Evolutionary conservation across 352 stramenopile species (phyloP).

Genomic region (Elongisporangium prolatum): DNA sequence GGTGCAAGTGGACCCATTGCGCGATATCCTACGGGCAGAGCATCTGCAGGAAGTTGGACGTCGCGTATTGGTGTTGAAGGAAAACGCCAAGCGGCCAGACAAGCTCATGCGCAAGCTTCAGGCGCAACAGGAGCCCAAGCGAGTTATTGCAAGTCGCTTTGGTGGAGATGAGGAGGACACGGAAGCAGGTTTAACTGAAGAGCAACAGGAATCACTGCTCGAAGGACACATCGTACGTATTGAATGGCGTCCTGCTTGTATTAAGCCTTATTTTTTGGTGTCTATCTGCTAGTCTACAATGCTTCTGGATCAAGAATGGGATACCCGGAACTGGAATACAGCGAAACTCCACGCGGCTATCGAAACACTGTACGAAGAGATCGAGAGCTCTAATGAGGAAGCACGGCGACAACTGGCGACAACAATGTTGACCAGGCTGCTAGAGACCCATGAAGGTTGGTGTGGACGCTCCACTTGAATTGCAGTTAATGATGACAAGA

Average conservation of each 20-base stretch:
- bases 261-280: neutral
- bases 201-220: conserved; percentile 22
- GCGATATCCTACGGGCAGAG: conserved; percentile 26
- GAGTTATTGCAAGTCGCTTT: conserved; percentile 51
- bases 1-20: conserved; percentile 38
- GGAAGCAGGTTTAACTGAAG: conserved; percentile 11
- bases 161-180: conserved; percentile 22
- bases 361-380: conserved; percentile 62
- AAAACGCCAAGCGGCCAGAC: conserved; percentile 28
- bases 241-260: neutral
- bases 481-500: neutral
- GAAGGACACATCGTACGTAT: conserved; percentile 53
- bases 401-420: conserved; percentile 46
- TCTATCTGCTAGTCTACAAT: conserved; percentile 46
- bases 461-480: neutral
- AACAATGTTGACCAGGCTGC: conserved; percentile 61
- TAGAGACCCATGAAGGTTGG: conserved; percentile 63
- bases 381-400: conserved; percentile 40
- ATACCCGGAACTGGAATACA: conserved; percentile 60
- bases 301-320: conserved; percentile 80
- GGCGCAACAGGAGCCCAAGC: conserved; percentile 20
- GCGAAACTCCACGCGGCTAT: conserved; percentile 56
- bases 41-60: conserved; percentile 63
- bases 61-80: conserved; percentile 46
- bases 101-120: conserved; percentile 17